phyloP scores from a whole-genome alignment of 768 basidiomycete genomes.

The Rhodosporidiobolus odoratus region DNA sequence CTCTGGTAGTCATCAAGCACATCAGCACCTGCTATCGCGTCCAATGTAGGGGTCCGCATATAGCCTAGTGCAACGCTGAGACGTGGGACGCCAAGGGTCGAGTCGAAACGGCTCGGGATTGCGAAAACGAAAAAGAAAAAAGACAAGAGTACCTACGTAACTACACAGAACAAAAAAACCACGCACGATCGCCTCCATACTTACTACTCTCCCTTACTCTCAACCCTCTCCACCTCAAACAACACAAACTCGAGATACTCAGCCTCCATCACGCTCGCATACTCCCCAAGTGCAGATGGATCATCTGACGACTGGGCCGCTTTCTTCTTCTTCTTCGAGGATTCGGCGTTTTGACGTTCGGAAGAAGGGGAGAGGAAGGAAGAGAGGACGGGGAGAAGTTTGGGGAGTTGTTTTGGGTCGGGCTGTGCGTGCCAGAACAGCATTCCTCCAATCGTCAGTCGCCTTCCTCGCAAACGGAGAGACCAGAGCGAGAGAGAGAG shows the following conservation, averaged over 20 bases:
- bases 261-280: slow-evolving; percentile 84
- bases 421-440: slow-evolving; percentile 54
- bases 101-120: too few species aligned
- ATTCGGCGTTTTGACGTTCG: slow-evolving; percentile 50
- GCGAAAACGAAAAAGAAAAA: not conserved
- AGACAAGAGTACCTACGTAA: not conserved
- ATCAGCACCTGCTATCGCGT: too few species aligned
- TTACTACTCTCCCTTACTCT: slow-evolving; percentile 9
- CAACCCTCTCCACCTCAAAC: slow-evolving; percentile 69
- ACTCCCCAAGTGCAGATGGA: slow-evolving; percentile 82
- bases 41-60: too few species aligned
- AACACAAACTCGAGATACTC: slow-evolving; percentile 93
- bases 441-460: not conserved
- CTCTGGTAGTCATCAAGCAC: too few species aligned
- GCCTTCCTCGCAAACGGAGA: not conserved
- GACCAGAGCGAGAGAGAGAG: not conserved
- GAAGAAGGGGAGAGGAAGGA: slow-evolving; percentile 75
- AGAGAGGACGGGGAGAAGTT: slow-evolving; percentile 66
- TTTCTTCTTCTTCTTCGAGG: slow-evolving; percentile 48
- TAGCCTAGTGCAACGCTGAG: too few species aligned
- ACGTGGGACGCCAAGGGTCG: not conserved
- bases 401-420: slow-evolving; percentile 75
- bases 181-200: not conserved
- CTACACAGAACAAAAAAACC: not conserved
- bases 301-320: slow-evolving; percentile 41